Percentiles rank a stretch among this genome's conserved stretches.
phyloP scores from a whole-genome alignment of 345 rosid species.

The Ricinus communis region DNA sequence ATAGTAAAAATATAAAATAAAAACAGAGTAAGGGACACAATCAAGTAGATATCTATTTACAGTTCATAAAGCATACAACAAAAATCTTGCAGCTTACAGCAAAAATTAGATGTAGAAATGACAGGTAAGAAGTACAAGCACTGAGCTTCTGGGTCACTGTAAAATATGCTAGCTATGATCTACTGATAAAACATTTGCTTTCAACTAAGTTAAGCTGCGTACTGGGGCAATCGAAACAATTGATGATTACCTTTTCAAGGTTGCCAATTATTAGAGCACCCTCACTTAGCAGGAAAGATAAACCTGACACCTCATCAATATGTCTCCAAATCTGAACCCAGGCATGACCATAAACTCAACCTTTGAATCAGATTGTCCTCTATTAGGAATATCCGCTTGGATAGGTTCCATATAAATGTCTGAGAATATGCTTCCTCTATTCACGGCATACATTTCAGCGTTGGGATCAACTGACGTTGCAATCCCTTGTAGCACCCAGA shows the following conservation, averaged over 20 bases:
- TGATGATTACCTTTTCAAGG: conserved; percentile 5
- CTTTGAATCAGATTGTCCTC: conserved; percentile 18
- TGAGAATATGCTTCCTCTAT: conserved; percentile 48
- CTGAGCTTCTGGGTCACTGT: too few relatives aligned
- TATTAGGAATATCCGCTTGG: conserved; percentile 17
- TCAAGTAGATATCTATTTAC: conserved; percentile 22
- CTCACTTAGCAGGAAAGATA: conserved; percentile 37
- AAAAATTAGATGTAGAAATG: too few relatives aligned
- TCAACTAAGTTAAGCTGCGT: conserved; percentile 8
- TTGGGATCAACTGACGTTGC: conserved; percentile 49
- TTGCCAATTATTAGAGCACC: background rate
- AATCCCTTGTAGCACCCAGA: conserved; percentile 53
- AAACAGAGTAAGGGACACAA: too few relatives aligned
- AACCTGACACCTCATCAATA: conserved; percentile 43
- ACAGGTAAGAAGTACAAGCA: background rate
- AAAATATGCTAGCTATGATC: conserved; percentile 14
- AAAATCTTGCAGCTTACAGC: conserved; percentile 15
- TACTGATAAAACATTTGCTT: conserved; percentile 9
- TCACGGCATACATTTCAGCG: conserved; percentile 47
- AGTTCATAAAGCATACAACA: conserved; percentile 16
- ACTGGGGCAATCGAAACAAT: conserved; percentile 7
- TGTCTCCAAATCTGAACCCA: conserved; percentile 51
- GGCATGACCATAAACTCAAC: conserved; percentile 67
- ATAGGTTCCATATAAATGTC: conserved; percentile 48
- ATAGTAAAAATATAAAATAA: too few relatives aligned